Evolutionary conservation across 768 basidiomycete species (phyloP), one percentile per base, ranked within the genome.

Genomic region (Suillus paluster): DNA sequence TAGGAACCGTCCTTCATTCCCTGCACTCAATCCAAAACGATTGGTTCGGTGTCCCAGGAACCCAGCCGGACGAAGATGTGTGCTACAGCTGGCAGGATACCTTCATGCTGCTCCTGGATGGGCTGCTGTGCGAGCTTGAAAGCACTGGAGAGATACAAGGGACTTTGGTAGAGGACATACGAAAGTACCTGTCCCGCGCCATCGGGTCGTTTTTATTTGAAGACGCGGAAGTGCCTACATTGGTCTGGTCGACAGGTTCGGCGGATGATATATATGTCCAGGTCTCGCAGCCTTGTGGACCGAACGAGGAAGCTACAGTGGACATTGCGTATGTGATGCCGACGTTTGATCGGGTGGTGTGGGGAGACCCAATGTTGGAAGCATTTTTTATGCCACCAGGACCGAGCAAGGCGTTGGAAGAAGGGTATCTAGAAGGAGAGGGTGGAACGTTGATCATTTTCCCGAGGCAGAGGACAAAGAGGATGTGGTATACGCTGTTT

Each of bases 281-380:
- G 14, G 62, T 82, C 42, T 71, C 72, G 21, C 23, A 39, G 33
- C 61, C 57, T 9, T 66, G 53, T n/a, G 57, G 61, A 25, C 54
- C 23, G 17, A 55, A 39, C 38, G 38, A 55, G 17, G 68, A 62
- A 8, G 66, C 56, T 19, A 70, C 69, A 17, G 73, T 63, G 25
- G 74, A 72, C 21, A 66, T 76, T 67, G 64, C 71, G 69, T 67
- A 72, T 72, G 58, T 80, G 17, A 68, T 57, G 77, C 86, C 39
- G 76, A 78, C 66, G 55, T 86, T 64, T 68, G 63, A 80, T 1
- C 85, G 83, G 65, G 86, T 88, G 14, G 64, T 92, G 25, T 93
- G 89, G 86, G 91, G 89, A 33, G 91, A 93, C 70, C 91, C 91
- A 11, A 74, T 92, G 42, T 79, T 91, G 41, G 91, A 92, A 71